Evolutionary conservation across 352 stramenopile genomes (phyloP), one percentile per base, ranked within the genome.

Genomic region (Phytophthora parvispora): DNA sequence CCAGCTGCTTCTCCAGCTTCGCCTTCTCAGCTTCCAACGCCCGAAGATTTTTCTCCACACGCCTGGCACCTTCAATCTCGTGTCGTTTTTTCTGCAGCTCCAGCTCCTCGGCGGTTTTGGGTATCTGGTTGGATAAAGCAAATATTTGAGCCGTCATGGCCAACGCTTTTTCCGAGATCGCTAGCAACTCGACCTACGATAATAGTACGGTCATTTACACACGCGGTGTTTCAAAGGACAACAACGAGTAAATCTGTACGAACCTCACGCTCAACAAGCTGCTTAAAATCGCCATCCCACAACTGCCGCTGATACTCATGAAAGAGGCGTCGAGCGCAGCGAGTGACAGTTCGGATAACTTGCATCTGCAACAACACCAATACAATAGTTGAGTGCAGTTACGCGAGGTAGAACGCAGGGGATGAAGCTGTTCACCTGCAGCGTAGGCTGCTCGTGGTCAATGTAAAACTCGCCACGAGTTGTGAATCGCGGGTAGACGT

Each of bases 281-380:
- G 67, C 7, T 81, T 75, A n/a, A 92, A 78, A 25, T 89, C 55
- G 27, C 82, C 69, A 62, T 96, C 89, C 89, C 89, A 96, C 8
- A 96, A 64, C 51, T 88, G 78, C 0, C 87, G 80, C 69, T 96
- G 89, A 48, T 96, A 95, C 55, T 96, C 87, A 25, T 92, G 84
- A 45, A 78, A 96, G 3, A 95, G 50, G 5, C 78, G 74, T 25
- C 84, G 65, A 0, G 87, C 87, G 31, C 84, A 91, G 2, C 89
- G 57, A 10, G 90, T 79, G 9, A 92, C 78, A 2, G 83, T 87
- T 1, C 86, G 83, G 48, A 91, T 75, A 20, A 95, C 76, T 82
- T 93, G 85, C 87, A 90, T 94, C 85, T 90, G 69, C 31, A 49
- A 49, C 5, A 48, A 38, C 10, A 58, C n/a, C 43, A 24, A 32